phyloP scores from a whole-genome alignment of 106 monocot genomes.

The Hemerocallis citrina region DNA sequence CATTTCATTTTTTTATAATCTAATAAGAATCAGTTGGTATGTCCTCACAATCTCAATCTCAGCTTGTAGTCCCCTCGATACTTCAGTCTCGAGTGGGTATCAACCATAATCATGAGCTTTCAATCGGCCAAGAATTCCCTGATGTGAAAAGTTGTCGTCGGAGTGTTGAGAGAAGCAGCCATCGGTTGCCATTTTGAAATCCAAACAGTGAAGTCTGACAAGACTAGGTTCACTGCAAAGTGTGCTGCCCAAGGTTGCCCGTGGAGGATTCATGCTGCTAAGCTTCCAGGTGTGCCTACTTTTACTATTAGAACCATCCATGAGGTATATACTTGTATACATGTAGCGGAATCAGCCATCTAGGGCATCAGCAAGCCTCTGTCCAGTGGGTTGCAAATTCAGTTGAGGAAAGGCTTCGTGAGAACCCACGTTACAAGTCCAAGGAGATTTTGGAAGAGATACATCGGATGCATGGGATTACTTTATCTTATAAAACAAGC shows the following conservation, averaged over 20 bases:
- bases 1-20: no score
- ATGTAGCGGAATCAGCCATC: constrained; percentile 76
- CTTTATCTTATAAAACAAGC: constrained; percentile 94
- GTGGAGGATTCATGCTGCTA: constrained; percentile 86
- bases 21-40: no score
- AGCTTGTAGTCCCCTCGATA: constrained; percentile 28
- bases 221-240: constrained; percentile 85
- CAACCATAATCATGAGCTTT: constrained; percentile 45
- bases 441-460: constrained; percentile 96
- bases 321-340: constrained; percentile 55
- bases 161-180: constrained; percentile 76
- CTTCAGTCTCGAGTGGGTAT: constrained; percentile 50
- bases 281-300: constrained; percentile 87
- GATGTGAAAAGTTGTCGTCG: constrained; percentile 88
- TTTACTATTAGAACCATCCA: constrained; percentile 86
- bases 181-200: constrained; percentile 93
- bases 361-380: constrained; percentile 92
- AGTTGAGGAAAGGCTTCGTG: constrained; percentile 80
- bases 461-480: constrained; percentile 80
- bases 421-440: constrained; percentile 88
- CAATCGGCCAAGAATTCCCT: constrained; percentile 76
- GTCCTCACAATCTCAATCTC: no score
- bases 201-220: constrained; percentile 92
- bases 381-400: constrained; percentile 95
- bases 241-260: constrained; percentile 81